Base-by-base conservation (phyloP, 2,329 filamentous ascomycete genomes). In the Pseudogymnoascus sp. region DNA sequence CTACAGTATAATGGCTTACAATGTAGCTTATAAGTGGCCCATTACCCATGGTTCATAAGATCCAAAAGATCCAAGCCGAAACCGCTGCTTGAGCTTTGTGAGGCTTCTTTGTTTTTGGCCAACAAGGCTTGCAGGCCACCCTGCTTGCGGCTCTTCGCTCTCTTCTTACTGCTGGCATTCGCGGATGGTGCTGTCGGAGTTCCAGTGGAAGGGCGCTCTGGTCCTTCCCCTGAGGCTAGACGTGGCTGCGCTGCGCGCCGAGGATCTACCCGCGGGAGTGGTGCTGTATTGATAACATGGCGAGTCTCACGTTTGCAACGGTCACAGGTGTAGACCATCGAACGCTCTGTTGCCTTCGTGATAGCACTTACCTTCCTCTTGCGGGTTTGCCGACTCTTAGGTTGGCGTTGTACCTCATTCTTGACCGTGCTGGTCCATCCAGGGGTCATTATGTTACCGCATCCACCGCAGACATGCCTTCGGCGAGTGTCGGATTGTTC, bases 111-210 rank as follows among this genome's bases (percentile, higher is more conserved):
- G 13, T 67, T 67, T 36, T 67, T 70, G 40, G 69, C 68, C 76
- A 89, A 75, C 40, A 89, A 71, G 59, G 85, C 84, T 70, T 87
- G 83, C n/a, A 89, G 75, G 1, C 84, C 85, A 35, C 83, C 82
- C 25, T 69, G 66, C 72, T 87, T 89, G 64, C 85, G 78, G 64
- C 76, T 82, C 74, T 85, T 88, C 33, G 85, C 82, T 59, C 85
- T 78, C 74, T 87, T 87, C 74, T 84, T 87, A 74, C 82, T 87
- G 73, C 74, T 83, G 6, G 82, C 79, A 69, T 82, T 85, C 35
- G 79, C 74, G 1, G 78, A 76, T 13, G 62, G 40, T 37, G 67
- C 52, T 40, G 72, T 72, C 3, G 64, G 60, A 63, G 67, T 55
- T n/a, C 25, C 25, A 55, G 48, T 33, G 29, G 48, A 21, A 9